phyloP scores from a whole-genome alignment of 108 stramenopile species.

The Cyclostephanos tholiformis region DNA sequence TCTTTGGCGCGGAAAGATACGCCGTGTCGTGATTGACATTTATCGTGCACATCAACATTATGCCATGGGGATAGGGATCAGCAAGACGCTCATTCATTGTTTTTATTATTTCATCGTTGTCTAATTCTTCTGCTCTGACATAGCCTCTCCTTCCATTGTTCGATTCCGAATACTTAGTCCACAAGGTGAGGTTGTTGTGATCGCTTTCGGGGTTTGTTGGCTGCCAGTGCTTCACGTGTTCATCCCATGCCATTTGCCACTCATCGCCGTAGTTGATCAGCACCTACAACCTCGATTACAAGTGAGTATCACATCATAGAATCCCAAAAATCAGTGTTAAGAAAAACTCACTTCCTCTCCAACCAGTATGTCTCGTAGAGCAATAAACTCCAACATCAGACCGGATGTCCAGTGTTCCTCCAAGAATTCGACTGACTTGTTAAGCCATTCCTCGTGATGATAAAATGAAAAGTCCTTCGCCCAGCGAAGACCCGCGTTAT shows the following conservation, averaged over 20 bases:
- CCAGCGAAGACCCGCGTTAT: slow-evolving; percentile 75
- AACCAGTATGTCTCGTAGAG: slow-evolving; percentile 57
- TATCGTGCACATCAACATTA: slow-evolving; percentile 28
- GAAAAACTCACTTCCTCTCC: slow-evolving; percentile 57
- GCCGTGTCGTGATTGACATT: slow-evolving; percentile 33
- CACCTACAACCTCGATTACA: slow-evolving; percentile 6
- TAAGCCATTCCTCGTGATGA: slow-evolving; percentile 67
- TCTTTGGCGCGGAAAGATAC: slow-evolving; percentile 29
- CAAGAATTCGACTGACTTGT: slow-evolving; percentile 58
- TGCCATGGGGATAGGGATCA: slow-evolving; percentile 41
- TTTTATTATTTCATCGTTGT: slow-evolving; percentile 28
- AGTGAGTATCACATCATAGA: neutral
- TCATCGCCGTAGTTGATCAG: slow-evolving; percentile 61
- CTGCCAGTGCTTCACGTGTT: slow-evolving; percentile 53
- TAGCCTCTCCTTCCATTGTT: slow-evolving; percentile 28
- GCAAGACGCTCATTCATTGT: slow-evolving; percentile 42
- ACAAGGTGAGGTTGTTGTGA: slow-evolving; percentile 46
- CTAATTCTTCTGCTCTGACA: slow-evolving; percentile 35
- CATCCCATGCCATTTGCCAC: slow-evolving; percentile 67
- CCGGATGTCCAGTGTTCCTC: slow-evolving; percentile 54
- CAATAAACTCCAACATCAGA: slow-evolving; percentile 60
- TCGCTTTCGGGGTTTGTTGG: slow-evolving; percentile 33
- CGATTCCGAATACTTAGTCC: slow-evolving; percentile 13
- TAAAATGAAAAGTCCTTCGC: slow-evolving; percentile 52
- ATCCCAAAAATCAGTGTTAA: neutral